Base-by-base conservation (phyloP, 2,329 filamentous ascomycete genomes). In the Orbilia blumenaviensis region DNA sequence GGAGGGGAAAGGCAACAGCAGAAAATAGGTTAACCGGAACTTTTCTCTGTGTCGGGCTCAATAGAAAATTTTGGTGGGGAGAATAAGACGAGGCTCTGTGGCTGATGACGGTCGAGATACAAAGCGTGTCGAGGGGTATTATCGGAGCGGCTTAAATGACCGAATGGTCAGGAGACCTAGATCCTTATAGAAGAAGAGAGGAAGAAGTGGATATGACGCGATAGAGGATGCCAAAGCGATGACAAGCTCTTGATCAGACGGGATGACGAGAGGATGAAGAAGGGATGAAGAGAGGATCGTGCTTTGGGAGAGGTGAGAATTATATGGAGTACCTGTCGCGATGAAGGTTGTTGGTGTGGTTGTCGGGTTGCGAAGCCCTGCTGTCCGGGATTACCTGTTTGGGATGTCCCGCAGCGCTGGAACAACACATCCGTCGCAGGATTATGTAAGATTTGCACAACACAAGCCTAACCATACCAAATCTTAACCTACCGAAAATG, bases 281-380 rank as follows among this genome's bases (percentile, higher is more conserved):
- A n/a, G n/a, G n/a, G 21, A 12, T 21, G 7, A 27, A 54, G 9
- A 38, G 21, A 27, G 32, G 27, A 18, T 36, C 12, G 56, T 23
- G 46, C 29, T 34, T n/a, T 38, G 25, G 36, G 25, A 63, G 62
- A 23, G 44, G 34, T 56, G 14, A 25, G 61, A 74, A 66, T 74
- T 66, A 66, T 73, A 67, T 32, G 25, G 29, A 21, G 71, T 67
- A 46, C 44, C 34, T 60, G 72, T 76, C 72, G 72, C 72, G 72
- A 76, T 76, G 72, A 63, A 58, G 63, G 64, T 64, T 76, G 72
- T 66, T 75, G 60, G 71, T 68, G 62, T 58, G 71, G 29, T 63
- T 32, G 63, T 75, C 62, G 66, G 69, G 62, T 66, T 74, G 52
- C 61, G 69, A 63, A 74, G 58, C 63, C 64, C 64, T 61, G 72